Conservation (phyloP, 257 asterid species). For the Handroanthus guayacan region DNA sequence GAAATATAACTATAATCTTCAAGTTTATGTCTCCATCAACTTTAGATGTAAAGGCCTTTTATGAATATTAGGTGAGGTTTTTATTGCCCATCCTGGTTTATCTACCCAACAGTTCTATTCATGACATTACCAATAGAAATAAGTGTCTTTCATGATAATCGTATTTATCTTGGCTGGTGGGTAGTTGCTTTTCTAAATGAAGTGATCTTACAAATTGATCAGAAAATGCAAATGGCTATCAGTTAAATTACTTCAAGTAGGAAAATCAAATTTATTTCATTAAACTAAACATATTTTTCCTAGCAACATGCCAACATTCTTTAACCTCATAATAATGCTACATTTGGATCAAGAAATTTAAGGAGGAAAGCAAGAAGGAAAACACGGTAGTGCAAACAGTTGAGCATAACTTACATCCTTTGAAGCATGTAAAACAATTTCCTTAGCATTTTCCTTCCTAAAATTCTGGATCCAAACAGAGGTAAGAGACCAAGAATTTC, state of each 20-base stretch:
- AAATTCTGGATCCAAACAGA: too few relatives aligned
- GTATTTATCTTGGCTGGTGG: slow-evolving; percentile 30
- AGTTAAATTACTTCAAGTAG: not conserved
- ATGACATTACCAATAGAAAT: not conserved
- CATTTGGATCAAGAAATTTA: too few relatives aligned
- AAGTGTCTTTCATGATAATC: not conserved
- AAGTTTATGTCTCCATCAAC: slow-evolving; percentile 2
- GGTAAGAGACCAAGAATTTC: not conserved
- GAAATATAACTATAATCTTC: slow-evolving; percentile 7
- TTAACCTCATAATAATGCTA: not conserved
- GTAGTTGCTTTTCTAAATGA: not conserved
- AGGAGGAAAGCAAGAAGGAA: too few relatives aligned
- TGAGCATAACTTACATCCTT: too few relatives aligned
- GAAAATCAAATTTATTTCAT: not conserved
- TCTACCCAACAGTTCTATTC: slow-evolving; percentile 37
- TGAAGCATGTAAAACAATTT: too few relatives aligned
- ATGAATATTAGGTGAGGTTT: slow-evolving; percentile 32
- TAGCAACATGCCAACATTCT: not conserved
- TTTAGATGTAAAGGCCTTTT: slow-evolving; percentile 17
- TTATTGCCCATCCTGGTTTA: not conserved
- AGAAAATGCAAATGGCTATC: not conserved
- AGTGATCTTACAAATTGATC: not conserved
- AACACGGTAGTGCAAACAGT: too few relatives aligned
- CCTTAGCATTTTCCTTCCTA: too few relatives aligned
- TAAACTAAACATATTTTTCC: not conserved